phyloP scores from a whole-genome alignment of 345 rosid genomes.

The Excoecaria cochinchinensis region DNA sequence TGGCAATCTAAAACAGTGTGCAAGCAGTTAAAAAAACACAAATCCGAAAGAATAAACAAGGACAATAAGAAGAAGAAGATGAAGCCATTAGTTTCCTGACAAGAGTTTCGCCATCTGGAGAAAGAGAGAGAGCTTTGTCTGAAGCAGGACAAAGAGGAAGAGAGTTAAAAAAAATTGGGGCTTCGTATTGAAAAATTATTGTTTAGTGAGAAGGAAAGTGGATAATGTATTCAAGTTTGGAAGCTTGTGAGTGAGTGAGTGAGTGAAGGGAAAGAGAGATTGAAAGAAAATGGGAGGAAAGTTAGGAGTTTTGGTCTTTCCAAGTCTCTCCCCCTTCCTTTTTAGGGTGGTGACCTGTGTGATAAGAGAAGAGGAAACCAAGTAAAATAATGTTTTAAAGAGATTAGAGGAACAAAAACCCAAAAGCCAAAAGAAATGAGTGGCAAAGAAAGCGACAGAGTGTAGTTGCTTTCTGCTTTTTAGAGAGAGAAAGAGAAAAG shows the following conservation, averaged over 20 bases:
- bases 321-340: slow-evolving; percentile 31
- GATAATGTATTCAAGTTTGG: slow-evolving; percentile 35
- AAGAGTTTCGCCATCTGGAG: slow-evolving; percentile 10
- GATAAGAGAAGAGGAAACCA: slow-evolving; percentile 10
- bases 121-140: neutral
- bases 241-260: neutral
- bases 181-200: slow-evolving; percentile 19
- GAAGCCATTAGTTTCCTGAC: slow-evolving; percentile 22
- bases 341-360: slow-evolving; percentile 36
- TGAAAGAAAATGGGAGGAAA: slow-evolving; percentile 19
- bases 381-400: slow-evolving; percentile 9
- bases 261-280: neutral
- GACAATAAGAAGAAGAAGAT: slow-evolving; percentile 9
- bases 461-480: slow-evolving; percentile 50
- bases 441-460: slow-evolving; percentile 56
- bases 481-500: neutral
- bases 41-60: neutral
- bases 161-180: neutral
- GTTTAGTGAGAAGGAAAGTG: slow-evolving; percentile 21
- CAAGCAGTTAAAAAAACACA: neutral
- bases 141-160: neutral
- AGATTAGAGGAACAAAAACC: neutral
- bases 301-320: slow-evolving; percentile 14
- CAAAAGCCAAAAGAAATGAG: slow-evolving; percentile 30
- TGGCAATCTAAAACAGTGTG: slow-evolving; percentile 9